phyloP scores from a whole-genome alignment of 176 grass and related monocot genomes.

The Hordeum vulgare region MorexV3_pseudomolecules_assembly NC_058518.1:56665325-56665824 shows the following conservation, averaged over 20 bases:
- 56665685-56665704: slow-evolving; percentile 12
- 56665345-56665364: background rate
- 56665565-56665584: background rate
- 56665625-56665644: background rate
- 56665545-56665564: slow-evolving; percentile 17
- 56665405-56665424: background rate
- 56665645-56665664: slow-evolving; percentile 16
- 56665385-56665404: slow-evolving; percentile 1
- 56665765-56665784: background rate
- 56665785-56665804: background rate
- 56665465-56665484: slow-evolving; percentile 30
- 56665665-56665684: background rate
- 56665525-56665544: slow-evolving; percentile 21
- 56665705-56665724: slow-evolving; percentile 24
- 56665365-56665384: background rate
- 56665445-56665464: background rate
- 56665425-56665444: slow-evolving; percentile 12
- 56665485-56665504: background rate
- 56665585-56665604: background rate
- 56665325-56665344: background rate
- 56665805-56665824: background rate
- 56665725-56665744: background rate
- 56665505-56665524: slow-evolving; percentile 16
- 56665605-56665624: background rate
- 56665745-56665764: background rate